Conservation (phyloP, 805 yeast genomes). For the Kregervanrija delftensis region DNA sequence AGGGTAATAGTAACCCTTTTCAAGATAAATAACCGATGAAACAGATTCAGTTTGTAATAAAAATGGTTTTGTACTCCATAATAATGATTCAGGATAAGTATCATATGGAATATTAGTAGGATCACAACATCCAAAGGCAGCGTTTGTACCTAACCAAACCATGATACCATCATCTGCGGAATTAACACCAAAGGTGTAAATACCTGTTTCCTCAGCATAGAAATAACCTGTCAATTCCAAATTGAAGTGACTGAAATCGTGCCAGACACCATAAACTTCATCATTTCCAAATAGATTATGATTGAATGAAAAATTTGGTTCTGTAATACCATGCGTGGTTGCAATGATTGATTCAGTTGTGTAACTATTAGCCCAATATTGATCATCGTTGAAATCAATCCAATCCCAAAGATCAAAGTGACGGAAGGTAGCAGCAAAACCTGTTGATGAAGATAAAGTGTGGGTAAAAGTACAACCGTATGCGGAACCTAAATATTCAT, state of each 20-base stretch:
- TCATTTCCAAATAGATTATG: too few species aligned
- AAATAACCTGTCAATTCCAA: constrained; percentile 14
- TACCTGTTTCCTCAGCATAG: constrained; percentile 24
- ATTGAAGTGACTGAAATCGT: constrained; percentile 1
- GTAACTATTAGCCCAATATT: constrained; percentile 5
- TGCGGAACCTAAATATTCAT: background rate
- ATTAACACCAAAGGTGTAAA: constrained; percentile 17
- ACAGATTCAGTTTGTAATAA: too few species aligned
- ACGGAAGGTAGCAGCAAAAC: constrained; percentile 6
- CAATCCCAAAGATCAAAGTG: background rate
- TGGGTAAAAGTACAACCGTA: constrained; percentile 1
- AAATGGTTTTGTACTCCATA: too few species aligned
- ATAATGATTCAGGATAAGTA: background rate
- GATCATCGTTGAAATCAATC: background rate
- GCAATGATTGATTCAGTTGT: constrained; percentile 1
- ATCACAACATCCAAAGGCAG: constrained; percentile 30
- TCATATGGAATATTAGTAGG: constrained; percentile 2
- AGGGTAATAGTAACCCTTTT: constrained; percentile 5
- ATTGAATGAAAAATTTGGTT: constrained; percentile 2
- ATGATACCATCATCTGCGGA: constrained; percentile 26
- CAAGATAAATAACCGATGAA: constrained; percentile 2
- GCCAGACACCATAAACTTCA: too few species aligned
- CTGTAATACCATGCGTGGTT: constrained; percentile 3
- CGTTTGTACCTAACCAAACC: constrained; percentile 25
- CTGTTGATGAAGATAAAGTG: background rate